These are phyloP conservation scores for Penicillium sp. DNA, from an alignment of 2,329 filamentous ascomycete genomes.

Conservation along the genomic window DNA sequence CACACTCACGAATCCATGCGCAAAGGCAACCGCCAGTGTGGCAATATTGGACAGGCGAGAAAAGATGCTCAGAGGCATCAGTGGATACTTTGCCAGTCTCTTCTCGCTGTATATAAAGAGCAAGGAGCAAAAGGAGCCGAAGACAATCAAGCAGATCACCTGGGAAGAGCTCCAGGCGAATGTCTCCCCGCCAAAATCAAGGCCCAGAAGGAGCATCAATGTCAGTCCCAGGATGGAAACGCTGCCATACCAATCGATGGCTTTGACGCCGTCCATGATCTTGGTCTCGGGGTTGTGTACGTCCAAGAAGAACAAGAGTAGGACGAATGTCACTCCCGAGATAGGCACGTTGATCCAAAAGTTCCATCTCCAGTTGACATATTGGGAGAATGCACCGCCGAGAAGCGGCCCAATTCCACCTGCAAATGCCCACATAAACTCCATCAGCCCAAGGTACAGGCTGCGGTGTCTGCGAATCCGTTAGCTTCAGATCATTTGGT, in stretches of 20 bases:
- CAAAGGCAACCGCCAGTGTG: conserved; percentile 53
- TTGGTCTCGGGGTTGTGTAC: conserved; percentile 58
- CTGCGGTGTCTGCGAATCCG: conserved; percentile 42
- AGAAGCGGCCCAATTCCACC: conserved; percentile 56
- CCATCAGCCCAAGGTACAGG: conserved; percentile 55
- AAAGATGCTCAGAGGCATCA: conserved; percentile 70
- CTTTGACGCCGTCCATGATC: conserved; percentile 52
- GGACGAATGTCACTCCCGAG: conserved; percentile 50
- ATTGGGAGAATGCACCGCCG: conserved; percentile 53
- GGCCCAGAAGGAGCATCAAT: conserved; percentile 55
- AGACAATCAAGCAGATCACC: conserved; percentile 58
- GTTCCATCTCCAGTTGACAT: conserved; percentile 54
- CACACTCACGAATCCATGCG: conserved; percentile 48
- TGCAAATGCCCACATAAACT: conserved; percentile 58
- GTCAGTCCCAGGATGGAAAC: conserved; percentile 54
- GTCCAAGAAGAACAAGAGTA: conserved; percentile 57
- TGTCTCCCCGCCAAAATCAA: conserved; percentile 57
- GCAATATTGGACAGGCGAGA: conserved; percentile 58
- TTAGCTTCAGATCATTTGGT: not conserved
- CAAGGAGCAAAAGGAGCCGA: conserved; percentile 52
- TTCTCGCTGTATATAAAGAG: conserved; percentile 65
- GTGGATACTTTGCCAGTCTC: conserved; percentile 63
- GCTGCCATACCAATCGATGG: conserved; percentile 58
- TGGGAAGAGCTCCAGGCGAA: conserved; percentile 58
- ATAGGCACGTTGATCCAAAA: conserved; percentile 61